A percentile compares a stretch with the other conserved stretches of the same genome.
phyloP scores from a whole-genome alignment of 768 basidiomycete species.

The Amanita phalloides region DNA sequence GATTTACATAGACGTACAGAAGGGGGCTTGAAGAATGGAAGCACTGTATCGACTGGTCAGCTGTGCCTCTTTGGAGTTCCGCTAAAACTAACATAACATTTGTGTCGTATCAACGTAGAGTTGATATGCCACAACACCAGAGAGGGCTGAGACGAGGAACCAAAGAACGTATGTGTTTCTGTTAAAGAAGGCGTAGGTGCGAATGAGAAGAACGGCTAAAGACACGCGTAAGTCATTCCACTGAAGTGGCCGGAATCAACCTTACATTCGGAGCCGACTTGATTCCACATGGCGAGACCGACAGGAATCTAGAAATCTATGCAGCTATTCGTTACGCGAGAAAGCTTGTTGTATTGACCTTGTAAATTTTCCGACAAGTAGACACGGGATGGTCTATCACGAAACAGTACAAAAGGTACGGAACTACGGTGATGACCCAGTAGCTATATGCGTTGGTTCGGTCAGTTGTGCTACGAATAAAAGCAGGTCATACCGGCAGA shows the following conservation, averaged over 20 bases:
- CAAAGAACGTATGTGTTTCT: conserved; percentile 58
- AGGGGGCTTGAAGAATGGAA: conserved; percentile 56
- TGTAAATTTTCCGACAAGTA: conserved; percentile 62
- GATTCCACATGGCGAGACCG: conserved; percentile 79
- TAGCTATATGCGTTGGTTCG: conserved; percentile 33
- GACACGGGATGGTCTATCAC: conserved; percentile 55
- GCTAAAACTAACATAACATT: conserved; percentile 50
- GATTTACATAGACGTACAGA: conserved; percentile 29
- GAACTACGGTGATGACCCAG: conserved; percentile 75
- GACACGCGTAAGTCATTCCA: conserved; percentile 11
- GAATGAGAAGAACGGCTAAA: conserved; percentile 66
- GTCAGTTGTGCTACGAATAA: not conserved
- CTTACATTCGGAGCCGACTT: conserved; percentile 71
- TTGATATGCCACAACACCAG: conserved; percentile 72
- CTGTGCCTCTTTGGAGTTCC: not conserved
- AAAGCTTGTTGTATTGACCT: conserved; percentile 25
- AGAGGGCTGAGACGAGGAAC: conserved; percentile 53
- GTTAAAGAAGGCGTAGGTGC: conserved; percentile 82
- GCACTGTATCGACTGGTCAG: conserved; percentile 27
- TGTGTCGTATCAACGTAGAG: conserved; percentile 70
- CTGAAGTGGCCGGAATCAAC: conserved; percentile 10
- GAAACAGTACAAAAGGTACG: conserved; percentile 70
- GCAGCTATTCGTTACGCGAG: conserved; percentile 2
- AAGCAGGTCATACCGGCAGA: conserved; percentile 54
- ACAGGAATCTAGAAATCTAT: conserved; percentile 51